Evolutionary conservation across 2,329 filamentous ascomycete genomes (phyloP).

Genomic region (Sporothrix schenckii): DNA sequence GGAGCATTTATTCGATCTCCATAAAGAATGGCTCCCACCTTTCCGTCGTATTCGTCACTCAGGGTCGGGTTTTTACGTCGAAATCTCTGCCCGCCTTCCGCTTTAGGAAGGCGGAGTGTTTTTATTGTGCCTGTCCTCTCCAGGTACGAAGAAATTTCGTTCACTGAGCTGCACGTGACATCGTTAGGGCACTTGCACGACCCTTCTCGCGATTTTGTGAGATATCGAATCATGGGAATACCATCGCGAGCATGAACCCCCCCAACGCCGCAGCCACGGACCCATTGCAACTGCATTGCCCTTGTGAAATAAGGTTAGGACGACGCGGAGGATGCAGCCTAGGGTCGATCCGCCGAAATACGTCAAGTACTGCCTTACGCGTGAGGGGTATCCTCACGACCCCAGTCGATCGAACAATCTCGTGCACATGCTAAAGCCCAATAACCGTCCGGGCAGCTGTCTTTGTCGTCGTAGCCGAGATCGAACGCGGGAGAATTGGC

Average conservation of each 20-base stretch:
- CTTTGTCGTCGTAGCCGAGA: conserved; percentile 23
- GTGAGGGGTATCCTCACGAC: background rate
- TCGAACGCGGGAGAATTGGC: conserved; percentile 23
- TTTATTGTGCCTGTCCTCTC: background rate
- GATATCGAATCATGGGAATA: background rate
- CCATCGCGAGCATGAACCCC: too few relatives aligned
- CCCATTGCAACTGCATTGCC: conserved; percentile 1
- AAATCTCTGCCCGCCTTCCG: conserved; percentile 1
- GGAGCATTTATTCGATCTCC: background rate
- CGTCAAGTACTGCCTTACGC: background rate
- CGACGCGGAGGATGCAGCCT: background rate
- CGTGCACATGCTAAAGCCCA: background rate
- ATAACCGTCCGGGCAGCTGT: background rate
- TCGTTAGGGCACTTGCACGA: background rate
- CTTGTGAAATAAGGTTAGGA: conserved; percentile 19
- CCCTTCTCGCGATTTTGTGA: background rate
- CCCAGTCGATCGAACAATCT: background rate
- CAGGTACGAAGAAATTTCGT: background rate
- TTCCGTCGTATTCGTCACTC: background rate
- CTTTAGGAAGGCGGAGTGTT: conserved; percentile 29
- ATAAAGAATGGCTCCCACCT: too few relatives aligned
- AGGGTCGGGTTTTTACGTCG: background rate
- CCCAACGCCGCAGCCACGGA: background rate
- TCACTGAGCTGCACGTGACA: conserved; percentile 24
- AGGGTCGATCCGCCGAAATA: conserved; percentile 13